Conservation (phyloP, 2,329 filamentous ascomycete genomes). For the Zymoseptoria brevis region DNA sequence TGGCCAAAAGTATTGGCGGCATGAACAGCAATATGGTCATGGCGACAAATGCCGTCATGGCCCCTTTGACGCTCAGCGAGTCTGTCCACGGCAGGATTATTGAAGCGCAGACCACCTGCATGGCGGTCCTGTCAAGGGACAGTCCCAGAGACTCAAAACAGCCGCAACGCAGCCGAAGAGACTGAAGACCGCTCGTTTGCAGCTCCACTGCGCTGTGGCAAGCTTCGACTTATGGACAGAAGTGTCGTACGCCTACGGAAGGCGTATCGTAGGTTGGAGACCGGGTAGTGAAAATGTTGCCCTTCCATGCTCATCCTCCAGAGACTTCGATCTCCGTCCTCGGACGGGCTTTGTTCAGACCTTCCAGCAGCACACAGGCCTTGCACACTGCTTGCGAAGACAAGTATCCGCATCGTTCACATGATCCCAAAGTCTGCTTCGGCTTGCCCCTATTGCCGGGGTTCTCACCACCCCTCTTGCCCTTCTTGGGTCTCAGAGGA, state of each 20-base stretch:
- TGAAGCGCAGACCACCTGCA: neutral
- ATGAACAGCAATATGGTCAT: too few relatives aligned
- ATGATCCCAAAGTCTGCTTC: constrained; percentile 73
- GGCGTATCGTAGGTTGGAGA: neutral
- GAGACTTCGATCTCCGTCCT: constrained; percentile 32
- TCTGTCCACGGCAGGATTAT: too few relatives aligned
- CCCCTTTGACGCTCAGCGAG: too few relatives aligned
- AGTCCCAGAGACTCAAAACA: too few relatives aligned
- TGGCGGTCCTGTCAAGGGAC: neutral
- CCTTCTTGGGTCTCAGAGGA: constrained; percentile 29
- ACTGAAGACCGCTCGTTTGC: neutral
- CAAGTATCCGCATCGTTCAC: constrained; percentile 85
- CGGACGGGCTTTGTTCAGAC: constrained; percentile 66
- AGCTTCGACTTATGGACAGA: neutral
- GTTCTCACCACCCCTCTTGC: constrained; percentile 19
- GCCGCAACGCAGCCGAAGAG: neutral
- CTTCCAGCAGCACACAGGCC: constrained; percentile 82
- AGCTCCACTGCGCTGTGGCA: neutral
- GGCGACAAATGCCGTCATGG: too few relatives aligned
- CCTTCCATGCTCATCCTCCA: constrained; percentile 7
- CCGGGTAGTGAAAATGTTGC: neutral
- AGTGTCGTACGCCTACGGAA: too few relatives aligned
- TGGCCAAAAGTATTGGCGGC: too few relatives aligned
- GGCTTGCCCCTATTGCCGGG: constrained; percentile 24
- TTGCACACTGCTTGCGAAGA: constrained; percentile 92